phyloP scores from a whole-genome alignment of 2,329 filamentous ascomycete species.

The Sporothrix dimorphospora region DNA sequence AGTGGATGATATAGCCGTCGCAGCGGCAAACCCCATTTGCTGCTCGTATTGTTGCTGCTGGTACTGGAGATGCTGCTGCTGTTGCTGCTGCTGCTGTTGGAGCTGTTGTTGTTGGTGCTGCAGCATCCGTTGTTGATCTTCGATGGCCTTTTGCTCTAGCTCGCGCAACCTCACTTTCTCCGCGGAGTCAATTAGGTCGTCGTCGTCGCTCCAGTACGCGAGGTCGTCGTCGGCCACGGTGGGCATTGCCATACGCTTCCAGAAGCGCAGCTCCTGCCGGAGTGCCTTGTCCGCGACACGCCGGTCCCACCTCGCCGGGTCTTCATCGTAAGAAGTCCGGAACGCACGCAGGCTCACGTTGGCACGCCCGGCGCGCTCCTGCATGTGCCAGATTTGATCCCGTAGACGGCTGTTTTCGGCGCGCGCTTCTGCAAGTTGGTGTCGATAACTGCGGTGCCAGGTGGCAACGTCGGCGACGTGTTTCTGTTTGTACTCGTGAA shows the following conservation, averaged over 20 bases:
- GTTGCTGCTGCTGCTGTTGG: conserved; percentile 40
- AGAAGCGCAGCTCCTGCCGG: conserved; percentile 65
- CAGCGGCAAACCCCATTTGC: conserved; percentile 22
- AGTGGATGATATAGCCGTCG: neutral
- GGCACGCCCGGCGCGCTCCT: conserved; percentile 60
- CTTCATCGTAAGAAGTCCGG: conserved; percentile 59
- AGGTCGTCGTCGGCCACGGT: conserved; percentile 63
- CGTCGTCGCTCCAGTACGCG: conserved; percentile 65
- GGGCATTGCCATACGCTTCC: conserved; percentile 67
- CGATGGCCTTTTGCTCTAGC: conserved; percentile 48
- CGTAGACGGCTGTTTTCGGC: conserved; percentile 65
- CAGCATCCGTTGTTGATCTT: conserved; percentile 41
- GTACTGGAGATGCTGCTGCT: conserved; percentile 28
- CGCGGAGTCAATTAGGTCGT: conserved; percentile 63
- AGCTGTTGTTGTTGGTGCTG: conserved; percentile 36
- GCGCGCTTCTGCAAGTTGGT: conserved; percentile 66
- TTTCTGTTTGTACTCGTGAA: conserved; percentile 67
- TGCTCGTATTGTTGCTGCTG: conserved; percentile 30
- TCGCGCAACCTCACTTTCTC: conserved; percentile 62
- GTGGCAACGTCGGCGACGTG: conserved; percentile 63
- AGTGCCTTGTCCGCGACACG: conserved; percentile 56
- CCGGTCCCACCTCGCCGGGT: conserved; percentile 57
- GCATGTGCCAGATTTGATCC: conserved; percentile 69
- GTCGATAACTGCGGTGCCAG: conserved; percentile 69
- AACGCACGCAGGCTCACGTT: conserved; percentile 63